phyloP scores from a whole-genome alignment of 2,329 filamentous ascomycete genomes.

The Helotiales sp. region DNA sequence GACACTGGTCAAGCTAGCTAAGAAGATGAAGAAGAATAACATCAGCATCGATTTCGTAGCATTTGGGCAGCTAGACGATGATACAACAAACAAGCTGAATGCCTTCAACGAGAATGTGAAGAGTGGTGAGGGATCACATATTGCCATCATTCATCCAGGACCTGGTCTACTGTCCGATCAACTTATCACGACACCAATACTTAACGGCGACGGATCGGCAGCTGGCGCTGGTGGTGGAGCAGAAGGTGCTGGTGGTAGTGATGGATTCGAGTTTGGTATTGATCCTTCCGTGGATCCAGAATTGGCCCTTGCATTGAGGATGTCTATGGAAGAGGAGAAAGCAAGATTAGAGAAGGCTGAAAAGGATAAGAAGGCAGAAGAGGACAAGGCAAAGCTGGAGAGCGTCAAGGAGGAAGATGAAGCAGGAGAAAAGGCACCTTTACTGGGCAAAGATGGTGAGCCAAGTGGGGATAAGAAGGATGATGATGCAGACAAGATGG shows the following conservation, averaged over 20 bases:
- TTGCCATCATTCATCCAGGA: constrained; percentile 87
- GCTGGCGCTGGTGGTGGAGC: constrained; percentile 52
- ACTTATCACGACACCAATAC: constrained; percentile 83
- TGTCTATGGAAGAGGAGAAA: constrained; percentile 99
- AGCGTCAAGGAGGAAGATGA: constrained; percentile 80
- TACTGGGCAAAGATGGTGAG: constrained; percentile 64
- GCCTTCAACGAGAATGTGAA: constrained; percentile 94
- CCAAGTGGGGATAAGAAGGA: constrained; percentile 59
- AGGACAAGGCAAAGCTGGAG: constrained; percentile 74
- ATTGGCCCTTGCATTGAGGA: constrained; percentile 87
- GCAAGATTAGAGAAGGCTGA: constrained; percentile 86
- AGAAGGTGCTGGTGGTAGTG: constrained; percentile 54
- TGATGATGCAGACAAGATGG: constrained; percentile 78
- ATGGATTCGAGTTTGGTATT: constrained; percentile 81
- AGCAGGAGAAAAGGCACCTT: constrained; percentile 52
- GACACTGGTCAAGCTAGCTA: constrained; percentile 82
- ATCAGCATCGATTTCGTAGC: constrained; percentile 92
- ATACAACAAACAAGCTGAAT: constrained; percentile 88
- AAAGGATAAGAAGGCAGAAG: constrained; percentile 68
- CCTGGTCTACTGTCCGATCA: constrained; percentile 91
- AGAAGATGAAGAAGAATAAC: constrained; percentile 98
- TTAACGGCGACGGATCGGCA: constrained; percentile 74
- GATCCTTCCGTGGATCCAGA: constrained; percentile 93
- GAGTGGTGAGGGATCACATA: constrained; percentile 84
- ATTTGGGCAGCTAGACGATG: constrained; percentile 90